A percentile compares a stretch with the other conserved stretches of the same genome.
Conservation (phyloP, 2,329 filamentous ascomycete species). For the Pseudophaeomoniella oleicola region DNA sequence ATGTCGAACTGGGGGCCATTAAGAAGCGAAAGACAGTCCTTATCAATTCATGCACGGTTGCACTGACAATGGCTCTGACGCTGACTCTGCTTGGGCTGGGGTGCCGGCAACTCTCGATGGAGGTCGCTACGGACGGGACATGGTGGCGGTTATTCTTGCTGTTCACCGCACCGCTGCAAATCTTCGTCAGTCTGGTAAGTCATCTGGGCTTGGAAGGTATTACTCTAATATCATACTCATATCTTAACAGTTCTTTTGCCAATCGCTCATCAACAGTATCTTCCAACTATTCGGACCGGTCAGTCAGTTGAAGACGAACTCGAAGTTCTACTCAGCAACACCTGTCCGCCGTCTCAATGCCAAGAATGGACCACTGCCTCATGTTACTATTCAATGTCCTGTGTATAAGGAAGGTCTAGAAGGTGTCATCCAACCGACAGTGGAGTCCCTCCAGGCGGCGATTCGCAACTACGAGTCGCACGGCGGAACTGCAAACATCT, state of each 20-base stretch:
- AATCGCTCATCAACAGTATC: constrained; percentile 11
- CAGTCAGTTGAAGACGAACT: constrained; percentile 27
- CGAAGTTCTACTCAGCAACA: constrained; percentile 26
- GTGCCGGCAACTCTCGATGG: not conserved
- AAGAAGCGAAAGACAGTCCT: not conserved
- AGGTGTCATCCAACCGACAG: constrained; percentile 46
- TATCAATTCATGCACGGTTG: not conserved
- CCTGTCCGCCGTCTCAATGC: not conserved
- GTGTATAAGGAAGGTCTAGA: constrained; percentile 72
- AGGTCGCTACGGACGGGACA: not conserved
- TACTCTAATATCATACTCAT: not conserved
- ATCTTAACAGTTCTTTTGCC: constrained; percentile 5
- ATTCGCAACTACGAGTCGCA: constrained; percentile 41
- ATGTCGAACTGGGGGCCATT: not conserved
- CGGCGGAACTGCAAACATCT: constrained; percentile 21
- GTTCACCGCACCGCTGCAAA: not conserved
- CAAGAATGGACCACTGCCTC: constrained; percentile 23
- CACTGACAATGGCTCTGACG: not conserved
- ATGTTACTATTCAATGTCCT: constrained; percentile 62
- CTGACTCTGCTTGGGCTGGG: not conserved
- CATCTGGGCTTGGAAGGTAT: not conserved
- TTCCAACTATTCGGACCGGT: constrained; percentile 39
- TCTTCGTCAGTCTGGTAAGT: not conserved
- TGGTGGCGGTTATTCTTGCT: not conserved
- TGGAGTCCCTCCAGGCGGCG: constrained; percentile 38